Evolutionary conservation across 345 rosid species (phyloP), one percentile per base, ranked within the genome.

Genomic region (Populus nigra): DNA sequence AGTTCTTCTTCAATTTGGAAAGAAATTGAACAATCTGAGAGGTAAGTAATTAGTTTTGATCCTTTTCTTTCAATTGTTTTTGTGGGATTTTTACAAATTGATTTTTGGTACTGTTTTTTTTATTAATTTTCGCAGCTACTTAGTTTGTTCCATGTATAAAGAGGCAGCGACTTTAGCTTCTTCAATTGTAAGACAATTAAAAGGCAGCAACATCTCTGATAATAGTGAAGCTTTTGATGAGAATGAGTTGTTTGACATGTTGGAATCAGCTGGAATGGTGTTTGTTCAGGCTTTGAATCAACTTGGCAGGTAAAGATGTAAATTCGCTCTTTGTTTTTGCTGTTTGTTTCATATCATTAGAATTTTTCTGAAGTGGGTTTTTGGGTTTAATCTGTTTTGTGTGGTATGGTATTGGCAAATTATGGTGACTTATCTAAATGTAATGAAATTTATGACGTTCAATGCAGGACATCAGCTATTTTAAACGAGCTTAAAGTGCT

Each of bases 261-360:
- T 83, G 86, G 91, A 84, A 80, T 90, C 96, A 43, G 86, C 90
- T 75, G 97, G 93, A 11, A 90, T 92, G 96, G 94, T 94, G 69
- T 84, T 90, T 66, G 90, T 92, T 76, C 98, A 94, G 86, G 90
- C 97, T 38, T 80, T 92, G 86, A 88, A 86, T 69, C 87, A 86
- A 79, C 83, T 90, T 62, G 88, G 85, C 80, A 88, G 96, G 97
- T 88, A 77, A 11, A 18, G 4, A 3, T 17, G 2, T 39, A 27
- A 3, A 36, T 1, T 67, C 68, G 39, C 55, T n/a, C 35, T 7
- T 39, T 36, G 59, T 16, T 66, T 62, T 23, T 62, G n/a, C 6
- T 31, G 10, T 33, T 23, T 8, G 10, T 41, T 13, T 13, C 8
- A 59, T 59, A 22, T 20, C 25, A 20, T 7, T 18, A 25, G 27